A percentile compares a stretch with the other conserved stretches of the same genome.
Evolutionary conservation across 108 stramenopile species (phyloP).

Genomic region (Nitzschia sp.): DNA sequence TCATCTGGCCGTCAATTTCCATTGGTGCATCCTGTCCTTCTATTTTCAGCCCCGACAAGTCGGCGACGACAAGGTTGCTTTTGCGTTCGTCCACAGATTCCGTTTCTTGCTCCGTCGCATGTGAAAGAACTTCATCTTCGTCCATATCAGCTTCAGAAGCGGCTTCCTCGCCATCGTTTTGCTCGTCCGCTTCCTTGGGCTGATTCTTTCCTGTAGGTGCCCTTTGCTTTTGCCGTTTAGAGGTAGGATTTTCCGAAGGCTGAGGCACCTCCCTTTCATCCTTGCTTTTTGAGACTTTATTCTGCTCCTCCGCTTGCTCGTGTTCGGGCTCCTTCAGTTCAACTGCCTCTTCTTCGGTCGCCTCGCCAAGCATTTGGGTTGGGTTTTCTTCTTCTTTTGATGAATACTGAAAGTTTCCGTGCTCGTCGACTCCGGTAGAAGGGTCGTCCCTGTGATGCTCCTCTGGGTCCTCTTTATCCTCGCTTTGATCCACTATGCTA

Average conservation of each 20-base stretch:
- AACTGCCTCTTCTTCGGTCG: conserved; percentile 45
- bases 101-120: conserved; percentile 9
- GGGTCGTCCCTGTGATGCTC: conserved; percentile 37
- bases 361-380: conserved; percentile 81
- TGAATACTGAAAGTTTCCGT: conserved; percentile 81
- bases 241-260: conserved; percentile 6
- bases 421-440: conserved; percentile 29
- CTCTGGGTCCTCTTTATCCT: conserved; percentile 34
- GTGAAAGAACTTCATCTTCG: conserved; percentile 41
- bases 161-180: conserved; percentile 26
- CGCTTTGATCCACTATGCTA: conserved; percentile 50
- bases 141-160: conserved; percentile 42
- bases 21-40: conserved; percentile 9
- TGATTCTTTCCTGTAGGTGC: conserved; percentile 18
- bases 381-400: conserved; percentile 55
- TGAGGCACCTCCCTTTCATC: conserved; percentile 24
- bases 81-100: conserved; percentile 25
- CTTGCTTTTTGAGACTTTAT: conserved; percentile 36
- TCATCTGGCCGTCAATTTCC: conserved; percentile 6
- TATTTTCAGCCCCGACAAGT: conserved; percentile 44
- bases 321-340: conserved; percentile 53
- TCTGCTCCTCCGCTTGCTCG: conserved; percentile 46
- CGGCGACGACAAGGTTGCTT: conserved; percentile 46
- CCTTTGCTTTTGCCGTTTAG: conserved; percentile 36
- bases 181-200: conserved; percentile 12